Evolutionary conservation across 345 rosid genomes (phyloP), one percentile per base, ranked within the genome.

Genomic region (Iberis pinnata): DNA sequence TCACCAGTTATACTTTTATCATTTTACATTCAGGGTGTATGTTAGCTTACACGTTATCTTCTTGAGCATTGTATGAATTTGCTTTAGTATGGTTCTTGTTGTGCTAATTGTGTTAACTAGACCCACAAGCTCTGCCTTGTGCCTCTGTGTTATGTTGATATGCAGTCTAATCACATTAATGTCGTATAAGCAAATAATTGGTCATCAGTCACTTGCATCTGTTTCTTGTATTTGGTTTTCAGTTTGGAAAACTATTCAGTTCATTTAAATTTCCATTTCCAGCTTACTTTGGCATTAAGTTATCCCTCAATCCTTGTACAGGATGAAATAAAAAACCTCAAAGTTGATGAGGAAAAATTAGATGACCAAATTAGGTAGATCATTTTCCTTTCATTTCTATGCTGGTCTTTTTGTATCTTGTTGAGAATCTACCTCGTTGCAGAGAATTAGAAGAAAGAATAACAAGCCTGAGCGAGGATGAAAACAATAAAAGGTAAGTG

Each of bases 401-500:
- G 48, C 45, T 43, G 12, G 20, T 42, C n/a, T n/a, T n/a, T 19
- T 55, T 35, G 29, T 43, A 49, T 42, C 53, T 57, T 70, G 12
- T 76, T 69, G 73, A 78, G 16, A 59, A 19, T 51, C 37, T 18
- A 55, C 57, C 56, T 65, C 64, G 37, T 70, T 73, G 60, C 87
- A 92, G 97, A 56, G 88, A 78, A 58, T 81, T 83, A 78, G 97
- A 88, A 76, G 95, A 85, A 67, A 76, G 83, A 58, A 57, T 88
- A 70, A 81, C 88, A 73, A 81, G 72, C 68, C 75, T 88, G 58
- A 88, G 95, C 45, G 98, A 85, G 82, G 90, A 83, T 61, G 97
- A 81, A 65, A 77, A 74, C 68, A 81, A 83, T 56, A 88, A 81
- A 69, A 83, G 73, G 97, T 92, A 75, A 68, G 67, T 39, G 14